A percentile compares a stretch with the other conserved stretches of the same genome.
phyloP scores from a whole-genome alignment of 371 early-diverging fungal species.

The Mortierella sp. region DNA sequence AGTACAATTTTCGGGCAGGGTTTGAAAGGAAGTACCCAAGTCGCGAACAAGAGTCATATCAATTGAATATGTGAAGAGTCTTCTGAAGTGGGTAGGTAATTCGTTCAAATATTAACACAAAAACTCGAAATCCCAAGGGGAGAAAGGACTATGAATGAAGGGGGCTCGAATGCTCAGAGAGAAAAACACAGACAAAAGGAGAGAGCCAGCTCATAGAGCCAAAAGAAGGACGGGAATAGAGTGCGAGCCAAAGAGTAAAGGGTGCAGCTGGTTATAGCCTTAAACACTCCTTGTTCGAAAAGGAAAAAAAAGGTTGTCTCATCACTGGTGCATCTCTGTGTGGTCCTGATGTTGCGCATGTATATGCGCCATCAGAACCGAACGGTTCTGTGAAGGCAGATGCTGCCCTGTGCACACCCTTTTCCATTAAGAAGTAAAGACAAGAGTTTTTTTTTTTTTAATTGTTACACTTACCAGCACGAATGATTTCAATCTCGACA shows the following conservation, averaged over 20 bases:
- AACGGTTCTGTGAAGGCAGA: background rate
- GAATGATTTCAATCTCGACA: slow-evolving; percentile 94
- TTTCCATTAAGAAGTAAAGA: background rate
- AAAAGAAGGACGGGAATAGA: slow-evolving; percentile 10
- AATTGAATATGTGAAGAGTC: background rate
- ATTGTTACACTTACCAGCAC: slow-evolving; percentile 73
- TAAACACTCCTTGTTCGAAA: slow-evolving; percentile 11
- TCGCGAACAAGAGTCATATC: background rate
- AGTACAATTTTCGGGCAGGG: background rate
- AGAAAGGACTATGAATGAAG: slow-evolving; percentile 10
- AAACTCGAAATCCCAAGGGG: slow-evolving; percentile 22
- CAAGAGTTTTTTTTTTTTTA: background rate
- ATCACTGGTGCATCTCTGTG: background rate
- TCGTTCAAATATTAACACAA: slow-evolving; percentile 3
- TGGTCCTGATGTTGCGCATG: background rate
- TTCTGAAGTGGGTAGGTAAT: background rate
- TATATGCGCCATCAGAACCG: background rate
- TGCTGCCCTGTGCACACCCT: background rate
- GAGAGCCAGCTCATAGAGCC: slow-evolving; percentile 27
- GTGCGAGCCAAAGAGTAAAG: slow-evolving; percentile 1
- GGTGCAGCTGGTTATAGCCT: background rate
- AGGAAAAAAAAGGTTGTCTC: background rate
- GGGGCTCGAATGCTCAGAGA: slow-evolving; percentile 35
- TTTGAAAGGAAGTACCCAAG: background rate
- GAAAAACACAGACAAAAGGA: slow-evolving; percentile 25